phyloP scores from a whole-genome alignment of 257 asterid species.

The Eustoma russellianum region DNA sequence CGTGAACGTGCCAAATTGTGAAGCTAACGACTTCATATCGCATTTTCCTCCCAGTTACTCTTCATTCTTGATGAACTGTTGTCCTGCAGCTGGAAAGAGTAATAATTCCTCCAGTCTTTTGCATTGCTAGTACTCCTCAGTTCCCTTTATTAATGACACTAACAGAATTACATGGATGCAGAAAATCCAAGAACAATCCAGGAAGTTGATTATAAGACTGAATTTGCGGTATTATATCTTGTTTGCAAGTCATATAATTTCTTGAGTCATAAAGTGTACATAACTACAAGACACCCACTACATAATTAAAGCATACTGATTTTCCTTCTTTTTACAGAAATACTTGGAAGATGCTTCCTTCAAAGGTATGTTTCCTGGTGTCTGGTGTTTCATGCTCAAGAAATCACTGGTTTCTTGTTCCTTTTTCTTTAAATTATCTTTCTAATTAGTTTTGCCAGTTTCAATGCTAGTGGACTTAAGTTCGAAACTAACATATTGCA shows the following conservation, averaged over 20 bases:
- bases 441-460: too few relatives aligned
- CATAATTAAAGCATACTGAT: slow-evolving; percentile 6
- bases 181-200: slow-evolving; percentile 25
- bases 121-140: slow-evolving; percentile 7
- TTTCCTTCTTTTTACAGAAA: slow-evolving; percentile 39
- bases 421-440: neutral
- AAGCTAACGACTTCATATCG: slow-evolving; percentile 29
- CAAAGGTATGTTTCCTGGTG: slow-evolving; percentile 33
- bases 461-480: too few relatives aligned
- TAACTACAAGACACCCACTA: neutral
- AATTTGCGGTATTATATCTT: slow-evolving; percentile 44
- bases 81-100: slow-evolving; percentile 44
- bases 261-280: neutral
- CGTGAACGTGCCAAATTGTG: slow-evolving; percentile 19
- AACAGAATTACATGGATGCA: slow-evolving; percentile 21
- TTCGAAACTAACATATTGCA: too few relatives aligned
- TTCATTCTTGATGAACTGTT: slow-evolving; percentile 52
- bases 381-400: too few relatives aligned
- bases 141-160: slow-evolving; percentile 6
- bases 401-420: neutral
- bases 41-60: slow-evolving; percentile 77
- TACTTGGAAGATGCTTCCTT: slow-evolving; percentile 65
- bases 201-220: slow-evolving; percentile 43
- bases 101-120: slow-evolving; percentile 6
- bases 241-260: neutral